phyloP scores from a whole-genome alignment of 2,329 filamentous ascomycete genomes.

The Verticillium albo-atrum region DNA sequence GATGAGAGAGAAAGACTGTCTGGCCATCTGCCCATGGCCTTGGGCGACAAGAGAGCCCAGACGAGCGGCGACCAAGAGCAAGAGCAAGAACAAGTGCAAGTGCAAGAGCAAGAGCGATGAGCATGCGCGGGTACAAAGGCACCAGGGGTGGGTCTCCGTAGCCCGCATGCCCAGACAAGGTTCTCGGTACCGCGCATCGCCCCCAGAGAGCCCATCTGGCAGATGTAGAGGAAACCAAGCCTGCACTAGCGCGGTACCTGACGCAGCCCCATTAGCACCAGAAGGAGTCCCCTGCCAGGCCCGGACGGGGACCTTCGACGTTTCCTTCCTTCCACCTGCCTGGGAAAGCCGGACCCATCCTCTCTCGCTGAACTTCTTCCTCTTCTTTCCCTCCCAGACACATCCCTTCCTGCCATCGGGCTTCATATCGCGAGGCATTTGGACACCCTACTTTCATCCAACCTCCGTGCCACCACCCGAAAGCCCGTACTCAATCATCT shows the following conservation, averaged over 20 bases:
- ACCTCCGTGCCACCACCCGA: neutral
- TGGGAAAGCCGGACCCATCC: constrained; percentile 4
- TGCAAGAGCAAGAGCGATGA: neutral
- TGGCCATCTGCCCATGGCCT: neutral
- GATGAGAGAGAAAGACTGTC: neutral
- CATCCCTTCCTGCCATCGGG: neutral
- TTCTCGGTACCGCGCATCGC: neutral
- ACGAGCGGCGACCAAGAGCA: neutral
- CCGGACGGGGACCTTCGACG: constrained; percentile 3
- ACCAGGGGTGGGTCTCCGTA: constrained; percentile 1
- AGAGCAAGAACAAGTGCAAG: neutral
- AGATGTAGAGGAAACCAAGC: neutral
- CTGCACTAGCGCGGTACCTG: neutral
- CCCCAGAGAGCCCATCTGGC: neutral
- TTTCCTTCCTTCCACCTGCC: constrained; percentile 4
- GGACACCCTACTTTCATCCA: neutral
- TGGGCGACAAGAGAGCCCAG: neutral
- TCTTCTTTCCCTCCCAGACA: constrained; percentile 1
- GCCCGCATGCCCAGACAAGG: neutral
- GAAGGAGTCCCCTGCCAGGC: neutral
- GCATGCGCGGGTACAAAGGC: constrained; percentile 2
- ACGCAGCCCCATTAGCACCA: constrained; percentile 2
- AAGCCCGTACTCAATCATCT: neutral
- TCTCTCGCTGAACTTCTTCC: constrained; percentile 4
- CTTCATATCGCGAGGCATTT: neutral